Percentiles rank a stretch among this genome's conserved stretches.
These are phyloP conservation scores for Gracilaria domingensis DNA, from an alignment of 23 red algal genomes.

Conservation along the genomic window DNA sequence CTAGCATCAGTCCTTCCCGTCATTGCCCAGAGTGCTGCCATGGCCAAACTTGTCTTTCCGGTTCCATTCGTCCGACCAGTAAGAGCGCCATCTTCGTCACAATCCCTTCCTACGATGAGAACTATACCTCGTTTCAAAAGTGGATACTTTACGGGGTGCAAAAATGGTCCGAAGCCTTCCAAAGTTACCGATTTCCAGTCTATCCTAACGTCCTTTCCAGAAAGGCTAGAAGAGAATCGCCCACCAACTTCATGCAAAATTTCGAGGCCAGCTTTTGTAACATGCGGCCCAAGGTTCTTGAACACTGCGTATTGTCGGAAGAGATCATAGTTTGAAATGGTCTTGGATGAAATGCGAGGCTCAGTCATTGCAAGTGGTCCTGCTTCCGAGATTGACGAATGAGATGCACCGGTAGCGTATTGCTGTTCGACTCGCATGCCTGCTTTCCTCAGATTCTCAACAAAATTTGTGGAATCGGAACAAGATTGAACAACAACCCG, in stretches of 20 bases:
- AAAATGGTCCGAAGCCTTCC: constrained; percentile 73
- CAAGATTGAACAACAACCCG: constrained; percentile 13
- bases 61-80: constrained; percentile 74
- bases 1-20: constrained; percentile 64
- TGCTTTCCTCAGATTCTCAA: constrained; percentile 14
- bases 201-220: constrained; percentile 54
- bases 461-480: constrained; percentile 16
- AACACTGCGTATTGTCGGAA: constrained; percentile 41
- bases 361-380: constrained; percentile 34
- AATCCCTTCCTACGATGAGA: constrained; percentile 59
- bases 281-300: constrained; percentile 29
- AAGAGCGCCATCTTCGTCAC: constrained; percentile 49
- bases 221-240: constrained; percentile 25
- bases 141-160: constrained; percentile 60
- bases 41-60: constrained; percentile 83
- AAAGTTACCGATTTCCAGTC: constrained; percentile 65
- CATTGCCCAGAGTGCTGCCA: constrained; percentile 90
- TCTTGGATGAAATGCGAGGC: constrained; percentile 39
- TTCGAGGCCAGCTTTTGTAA: constrained; percentile 38
- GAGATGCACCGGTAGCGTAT: background rate
- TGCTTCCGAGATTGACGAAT: background rate
- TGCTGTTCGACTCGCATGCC: constrained; percentile 67
- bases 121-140: constrained; percentile 75
- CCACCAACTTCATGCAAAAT: constrained; percentile 55
- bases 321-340: constrained; percentile 56